Percentiles rank a stretch among this genome's conserved stretches.
Conservation (phyloP, 83 land plant species). For the Larix sibirica region DNA sequence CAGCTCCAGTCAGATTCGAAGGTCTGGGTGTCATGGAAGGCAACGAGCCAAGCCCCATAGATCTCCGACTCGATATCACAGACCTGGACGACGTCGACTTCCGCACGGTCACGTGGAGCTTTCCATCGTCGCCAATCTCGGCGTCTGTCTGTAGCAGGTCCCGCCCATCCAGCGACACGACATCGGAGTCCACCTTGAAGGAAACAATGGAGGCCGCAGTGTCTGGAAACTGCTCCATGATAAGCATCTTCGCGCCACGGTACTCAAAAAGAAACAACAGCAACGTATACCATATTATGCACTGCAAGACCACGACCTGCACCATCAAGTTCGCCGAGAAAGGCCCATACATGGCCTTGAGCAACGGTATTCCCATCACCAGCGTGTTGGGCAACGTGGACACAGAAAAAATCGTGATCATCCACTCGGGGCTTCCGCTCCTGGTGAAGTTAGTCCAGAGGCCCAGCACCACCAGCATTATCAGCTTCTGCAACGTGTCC, state of each 20-base stretch:
- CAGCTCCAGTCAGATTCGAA: slow-evolving; percentile 70
- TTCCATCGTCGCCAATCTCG: slow-evolving; percentile 68
- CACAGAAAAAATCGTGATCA: slow-evolving; percentile 75
- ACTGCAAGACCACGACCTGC: slow-evolving; percentile 75
- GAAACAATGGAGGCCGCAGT: slow-evolving; percentile 68
- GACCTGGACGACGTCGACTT: slow-evolving; percentile 62
- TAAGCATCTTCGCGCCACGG: slow-evolving; percentile 61
- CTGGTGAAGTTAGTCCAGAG: slow-evolving; percentile 49
- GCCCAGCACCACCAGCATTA: slow-evolving; percentile 45
- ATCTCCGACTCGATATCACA: slow-evolving; percentile 48
- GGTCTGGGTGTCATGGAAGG: slow-evolving; percentile 64
- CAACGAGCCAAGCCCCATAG: slow-evolving; percentile 26
- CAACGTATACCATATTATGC: slow-evolving; percentile 80
- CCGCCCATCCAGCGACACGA: slow-evolving; percentile 66
- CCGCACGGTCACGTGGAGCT: slow-evolving; percentile 68
- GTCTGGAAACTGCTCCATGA: slow-evolving; percentile 74
- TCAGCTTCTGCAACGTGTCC: slow-evolving; percentile 69
- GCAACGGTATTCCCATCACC: slow-evolving; percentile 83
- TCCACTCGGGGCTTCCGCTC: slow-evolving; percentile 71
- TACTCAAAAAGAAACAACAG: slow-evolving; percentile 73
- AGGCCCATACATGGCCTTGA: slow-evolving; percentile 73
- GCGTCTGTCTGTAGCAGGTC: slow-evolving; percentile 55
- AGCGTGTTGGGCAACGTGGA: slow-evolving; percentile 87
- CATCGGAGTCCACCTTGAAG: slow-evolving; percentile 70
- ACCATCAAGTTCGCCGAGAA: slow-evolving; percentile 57